These are phyloP conservation scores for Lactifluus subvellereus DNA, from an alignment of 768 basidiomycete genomes.

Conservation along the genomic window DNA sequence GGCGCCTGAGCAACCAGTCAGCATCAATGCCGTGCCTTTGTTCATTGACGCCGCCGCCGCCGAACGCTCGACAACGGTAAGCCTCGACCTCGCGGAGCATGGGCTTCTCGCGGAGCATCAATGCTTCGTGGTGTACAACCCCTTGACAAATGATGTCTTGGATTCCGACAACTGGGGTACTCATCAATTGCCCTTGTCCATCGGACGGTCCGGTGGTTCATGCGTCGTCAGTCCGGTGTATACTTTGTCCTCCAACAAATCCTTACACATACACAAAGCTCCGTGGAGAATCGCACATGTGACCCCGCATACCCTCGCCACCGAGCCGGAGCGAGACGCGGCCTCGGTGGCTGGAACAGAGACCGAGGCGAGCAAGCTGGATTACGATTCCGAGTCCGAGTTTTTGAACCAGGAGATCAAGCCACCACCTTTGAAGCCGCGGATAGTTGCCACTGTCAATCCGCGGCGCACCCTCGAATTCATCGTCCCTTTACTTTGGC, in stretches of 20 bases:
- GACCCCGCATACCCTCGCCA: slow-evolving; percentile 29
- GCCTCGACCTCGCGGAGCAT: slow-evolving; percentile 14
- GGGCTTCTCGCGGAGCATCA: slow-evolving; percentile 8
- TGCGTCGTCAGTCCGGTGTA: slow-evolving; percentile 31
- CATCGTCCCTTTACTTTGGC: slow-evolving; percentile 21
- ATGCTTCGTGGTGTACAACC: slow-evolving; percentile 3
- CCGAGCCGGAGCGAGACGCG: slow-evolving; percentile 5
- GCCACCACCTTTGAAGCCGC: neutral
- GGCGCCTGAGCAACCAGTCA: slow-evolving; percentile 10
- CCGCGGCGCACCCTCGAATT: slow-evolving; percentile 14
- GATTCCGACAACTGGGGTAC: slow-evolving; percentile 10
- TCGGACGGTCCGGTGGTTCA: slow-evolving; percentile 28
- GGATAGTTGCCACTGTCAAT: neutral
- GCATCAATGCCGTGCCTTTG: slow-evolving; percentile 17
- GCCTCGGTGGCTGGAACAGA: neutral
- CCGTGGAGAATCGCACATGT: slow-evolving; percentile 34
- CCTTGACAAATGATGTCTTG: slow-evolving; percentile 5
- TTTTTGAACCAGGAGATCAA: slow-evolving; percentile 17
- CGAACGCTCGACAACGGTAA: slow-evolving; percentile 3
- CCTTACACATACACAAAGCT: slow-evolving; percentile 19
- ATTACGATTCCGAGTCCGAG: slow-evolving; percentile 16
- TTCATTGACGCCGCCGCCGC: neutral
- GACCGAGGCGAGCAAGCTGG: slow-evolving; percentile 9
- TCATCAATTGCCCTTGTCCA: slow-evolving; percentile 27
- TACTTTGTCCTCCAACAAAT: slow-evolving; percentile 20